These are phyloP conservation scores for Neurospora terricola DNA, from an alignment of 495 filamentous ascomycete species.

Conservation along the genomic window DNA sequence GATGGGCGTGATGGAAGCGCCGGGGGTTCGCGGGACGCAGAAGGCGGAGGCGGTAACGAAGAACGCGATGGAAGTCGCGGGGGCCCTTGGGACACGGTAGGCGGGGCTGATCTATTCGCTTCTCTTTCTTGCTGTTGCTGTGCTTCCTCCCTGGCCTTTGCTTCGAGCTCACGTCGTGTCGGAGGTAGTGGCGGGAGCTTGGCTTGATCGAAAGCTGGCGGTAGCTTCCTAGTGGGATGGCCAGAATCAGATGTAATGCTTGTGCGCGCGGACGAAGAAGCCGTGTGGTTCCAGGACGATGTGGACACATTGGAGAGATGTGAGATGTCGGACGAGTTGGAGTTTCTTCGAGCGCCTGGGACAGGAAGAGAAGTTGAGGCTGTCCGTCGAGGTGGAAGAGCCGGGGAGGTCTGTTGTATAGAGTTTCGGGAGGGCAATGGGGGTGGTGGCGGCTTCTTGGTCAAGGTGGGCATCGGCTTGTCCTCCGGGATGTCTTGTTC, in stretches of 20 bases:
- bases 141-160: constrained; percentile 32
- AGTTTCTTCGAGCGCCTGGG: constrained; percentile 24
- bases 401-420: constrained; percentile 24
- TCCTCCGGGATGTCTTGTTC: constrained; percentile 11
- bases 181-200: constrained; percentile 41
- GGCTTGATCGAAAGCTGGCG: constrained; percentile 38
- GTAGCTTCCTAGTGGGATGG: constrained; percentile 29
- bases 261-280: constrained; percentile 16
- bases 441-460: constrained; percentile 21
- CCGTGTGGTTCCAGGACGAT: constrained; percentile 25
- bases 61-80: neutral
- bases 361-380: constrained; percentile 15
- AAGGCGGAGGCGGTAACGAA: constrained; percentile 8
- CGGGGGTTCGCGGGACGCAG: constrained; percentile 16
- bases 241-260: constrained; percentile 19
- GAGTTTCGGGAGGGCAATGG: constrained; percentile 29
- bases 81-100: neutral
- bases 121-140: constrained; percentile 12
- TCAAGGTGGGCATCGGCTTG: constrained; percentile 14
- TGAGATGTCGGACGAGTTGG: constrained; percentile 37
- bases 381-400: constrained; percentile 31
- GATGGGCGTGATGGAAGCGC: constrained; percentile 7
- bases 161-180: constrained; percentile 34
- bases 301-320: constrained; percentile 33
- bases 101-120: neutral